Conservation (phyloP, 306 rosid species). For the Cucurbita pepo region DNA sequence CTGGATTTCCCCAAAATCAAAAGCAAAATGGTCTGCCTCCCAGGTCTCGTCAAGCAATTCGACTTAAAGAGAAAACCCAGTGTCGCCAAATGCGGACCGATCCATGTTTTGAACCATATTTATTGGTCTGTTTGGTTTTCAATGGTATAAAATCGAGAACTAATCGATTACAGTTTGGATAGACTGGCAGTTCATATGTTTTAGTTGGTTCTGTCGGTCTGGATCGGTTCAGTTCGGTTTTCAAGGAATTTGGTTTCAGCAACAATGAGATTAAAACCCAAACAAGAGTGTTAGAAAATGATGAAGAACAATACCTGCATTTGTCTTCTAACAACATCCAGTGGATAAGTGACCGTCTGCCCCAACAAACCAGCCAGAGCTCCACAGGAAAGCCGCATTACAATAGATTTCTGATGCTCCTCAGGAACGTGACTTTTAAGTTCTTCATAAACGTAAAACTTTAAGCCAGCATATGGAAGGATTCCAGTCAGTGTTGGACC, state of each 20-base stretch:
- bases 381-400: conserved; percentile 81
- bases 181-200: neutral
- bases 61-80: no score
- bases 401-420: conserved; percentile 66
- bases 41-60: no score
- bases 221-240: neutral
- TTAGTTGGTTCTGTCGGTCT: neutral
- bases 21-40: no score
- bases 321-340: conserved; percentile 94
- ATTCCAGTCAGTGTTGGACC: conserved; percentile 90
- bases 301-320: conserved; percentile 55
- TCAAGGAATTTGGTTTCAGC: neutral
- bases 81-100: no score
- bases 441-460: conserved; percentile 76
- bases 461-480: conserved; percentile 89
- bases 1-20: no score
- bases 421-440: conserved; percentile 66
- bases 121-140: neutral
- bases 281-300: neutral
- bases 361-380: conserved; percentile 94
- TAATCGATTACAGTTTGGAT: neutral
- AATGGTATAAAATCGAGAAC: neutral
- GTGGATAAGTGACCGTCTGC: conserved; percentile 86
- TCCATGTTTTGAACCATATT: neutral
- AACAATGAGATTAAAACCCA: neutral